Evolutionary conservation across 371 early-diverging fungal genomes (phyloP).

Genomic region (Rhizopus sp.): DNA sequence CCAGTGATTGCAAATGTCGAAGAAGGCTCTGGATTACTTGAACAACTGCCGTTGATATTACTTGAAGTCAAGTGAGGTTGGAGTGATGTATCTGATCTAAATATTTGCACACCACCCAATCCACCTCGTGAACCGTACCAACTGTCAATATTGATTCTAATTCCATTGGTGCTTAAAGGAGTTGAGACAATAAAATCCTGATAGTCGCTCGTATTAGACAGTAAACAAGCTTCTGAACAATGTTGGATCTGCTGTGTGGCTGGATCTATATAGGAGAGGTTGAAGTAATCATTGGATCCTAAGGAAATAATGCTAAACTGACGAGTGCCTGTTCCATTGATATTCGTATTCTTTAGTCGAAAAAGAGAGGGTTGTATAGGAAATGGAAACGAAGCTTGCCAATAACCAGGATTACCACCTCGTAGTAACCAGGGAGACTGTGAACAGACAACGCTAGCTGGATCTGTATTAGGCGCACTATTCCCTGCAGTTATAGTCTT

Average conservation of each 20-base stretch:
- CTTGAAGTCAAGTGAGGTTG: slow-evolving; percentile 28
- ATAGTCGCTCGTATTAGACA: slow-evolving; percentile 49
- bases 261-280: slow-evolving; percentile 67
- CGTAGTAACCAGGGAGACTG: slow-evolving; percentile 63
- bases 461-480: slow-evolving; percentile 32
- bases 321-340: slow-evolving; percentile 60
- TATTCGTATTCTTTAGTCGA: slow-evolving; percentile 60
- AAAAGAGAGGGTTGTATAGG: slow-evolving; percentile 66
- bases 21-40: slow-evolving; percentile 6
- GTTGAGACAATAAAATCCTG: slow-evolving; percentile 66
- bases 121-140: slow-evolving; percentile 74
- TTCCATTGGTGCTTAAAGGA: slow-evolving; percentile 39
- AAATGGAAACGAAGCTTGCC: slow-evolving; percentile 62
- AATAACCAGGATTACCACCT: slow-evolving; percentile 72
- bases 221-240: slow-evolving; percentile 64
- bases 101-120: slow-evolving; percentile 60
- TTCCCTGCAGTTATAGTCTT: slow-evolving; percentile 52
- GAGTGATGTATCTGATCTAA: slow-evolving; percentile 57
- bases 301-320: slow-evolving; percentile 56
- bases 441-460: slow-evolving; percentile 35
- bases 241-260: slow-evolving; percentile 38
- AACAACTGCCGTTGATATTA: not conserved
- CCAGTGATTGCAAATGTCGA: slow-evolving; percentile 32
- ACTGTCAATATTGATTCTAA: slow-evolving; percentile 56
- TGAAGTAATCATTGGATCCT: slow-evolving; percentile 48